phyloP scores from a whole-genome alignment of 805 yeast species.

The Starmerella khaoyaiensis region DNA sequence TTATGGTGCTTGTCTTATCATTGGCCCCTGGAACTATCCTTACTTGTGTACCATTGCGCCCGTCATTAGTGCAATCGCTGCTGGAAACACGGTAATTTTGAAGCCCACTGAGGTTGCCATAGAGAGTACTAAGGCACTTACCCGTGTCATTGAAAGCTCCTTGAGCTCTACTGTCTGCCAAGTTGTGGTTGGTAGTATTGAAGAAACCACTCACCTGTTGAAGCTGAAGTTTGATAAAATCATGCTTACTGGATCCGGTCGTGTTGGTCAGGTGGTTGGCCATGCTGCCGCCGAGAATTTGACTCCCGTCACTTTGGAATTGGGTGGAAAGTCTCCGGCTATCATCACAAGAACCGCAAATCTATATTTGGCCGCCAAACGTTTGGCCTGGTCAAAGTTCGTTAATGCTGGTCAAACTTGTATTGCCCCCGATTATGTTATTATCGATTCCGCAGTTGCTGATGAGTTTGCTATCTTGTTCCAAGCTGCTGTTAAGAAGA shows the following conservation, averaged over 20 bases:
- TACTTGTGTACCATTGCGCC: slow-evolving; percentile 50
- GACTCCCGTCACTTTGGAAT: slow-evolving; percentile 69
- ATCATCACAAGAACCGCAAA: slow-evolving; percentile 44
- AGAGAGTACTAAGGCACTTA: slow-evolving; percentile 41
- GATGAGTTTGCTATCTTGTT: slow-evolving; percentile 37
- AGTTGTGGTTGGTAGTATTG: slow-evolving; percentile 60
- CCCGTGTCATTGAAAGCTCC: slow-evolving; percentile 40
- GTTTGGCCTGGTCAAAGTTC: slow-evolving; percentile 69
- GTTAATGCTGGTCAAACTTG: slow-evolving; percentile 83
- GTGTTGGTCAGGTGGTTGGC: slow-evolving; percentile 67
- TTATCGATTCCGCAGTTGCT: slow-evolving; percentile 50
- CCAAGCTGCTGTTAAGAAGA: slow-evolving; percentile 32
- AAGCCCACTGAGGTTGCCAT: slow-evolving; percentile 71
- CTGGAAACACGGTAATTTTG: slow-evolving; percentile 67
- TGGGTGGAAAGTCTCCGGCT: slow-evolving; percentile 89
- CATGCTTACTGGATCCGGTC: slow-evolving; percentile 69
- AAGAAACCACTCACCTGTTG: slow-evolving; percentile 48
- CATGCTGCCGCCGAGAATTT: slow-evolving; percentile 71
- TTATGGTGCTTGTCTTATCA: slow-evolving; percentile 55
- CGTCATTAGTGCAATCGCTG: slow-evolving; percentile 66
- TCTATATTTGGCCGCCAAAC: slow-evolving; percentile 35
- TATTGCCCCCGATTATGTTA: slow-evolving; percentile 72
- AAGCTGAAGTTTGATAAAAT: slow-evolving; percentile 65
- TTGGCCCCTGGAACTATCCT: slow-evolving; percentile 77
- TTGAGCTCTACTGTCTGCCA: slow-evolving; percentile 45